These are phyloP conservation scores for Chrysosporium queenslandicum DNA, from an alignment of 2,329 filamentous ascomycete species.

Conservation along the genomic window DNA sequence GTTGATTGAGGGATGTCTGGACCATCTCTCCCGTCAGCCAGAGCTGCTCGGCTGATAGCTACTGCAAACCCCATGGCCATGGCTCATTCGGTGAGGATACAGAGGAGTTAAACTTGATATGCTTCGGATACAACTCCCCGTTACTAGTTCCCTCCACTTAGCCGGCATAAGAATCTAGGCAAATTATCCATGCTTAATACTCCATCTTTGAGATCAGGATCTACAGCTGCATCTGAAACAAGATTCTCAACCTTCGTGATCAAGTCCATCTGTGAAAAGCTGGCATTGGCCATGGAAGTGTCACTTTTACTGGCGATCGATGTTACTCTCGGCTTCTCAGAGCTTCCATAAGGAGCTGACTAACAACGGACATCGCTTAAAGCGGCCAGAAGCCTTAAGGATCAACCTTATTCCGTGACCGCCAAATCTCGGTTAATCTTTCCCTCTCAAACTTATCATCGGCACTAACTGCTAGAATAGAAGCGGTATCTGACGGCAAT, in stretches of 20 bases:
- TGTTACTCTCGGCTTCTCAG: too few species aligned
- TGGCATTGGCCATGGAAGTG: too few species aligned
- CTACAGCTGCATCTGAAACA: neutral
- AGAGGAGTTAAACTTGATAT: neutral
- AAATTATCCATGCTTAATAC: neutral
- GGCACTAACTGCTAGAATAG: neutral
- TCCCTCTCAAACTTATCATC: neutral
- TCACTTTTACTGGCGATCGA: too few species aligned
- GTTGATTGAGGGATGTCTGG: too few species aligned
- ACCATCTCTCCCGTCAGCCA: neutral
- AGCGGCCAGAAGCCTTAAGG: too few species aligned
- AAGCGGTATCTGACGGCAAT: slow-evolving; percentile 5
- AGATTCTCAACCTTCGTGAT: neutral
- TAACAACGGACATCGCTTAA: too few species aligned
- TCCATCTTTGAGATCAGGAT: neutral
- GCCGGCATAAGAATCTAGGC: neutral
- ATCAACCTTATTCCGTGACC: neutral
- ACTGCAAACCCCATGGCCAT: too few species aligned
- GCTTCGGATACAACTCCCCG: neutral
- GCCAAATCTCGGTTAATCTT: neutral
- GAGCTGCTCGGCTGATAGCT: neutral
- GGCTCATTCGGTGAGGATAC: too few species aligned
- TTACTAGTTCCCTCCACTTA: slow-evolving; percentile 1
- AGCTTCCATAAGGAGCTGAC: too few species aligned
- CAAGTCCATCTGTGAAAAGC: neutral